phyloP scores from a whole-genome alignment of 768 basidiomycete genomes.

The Boletellus emodensis region DNA sequence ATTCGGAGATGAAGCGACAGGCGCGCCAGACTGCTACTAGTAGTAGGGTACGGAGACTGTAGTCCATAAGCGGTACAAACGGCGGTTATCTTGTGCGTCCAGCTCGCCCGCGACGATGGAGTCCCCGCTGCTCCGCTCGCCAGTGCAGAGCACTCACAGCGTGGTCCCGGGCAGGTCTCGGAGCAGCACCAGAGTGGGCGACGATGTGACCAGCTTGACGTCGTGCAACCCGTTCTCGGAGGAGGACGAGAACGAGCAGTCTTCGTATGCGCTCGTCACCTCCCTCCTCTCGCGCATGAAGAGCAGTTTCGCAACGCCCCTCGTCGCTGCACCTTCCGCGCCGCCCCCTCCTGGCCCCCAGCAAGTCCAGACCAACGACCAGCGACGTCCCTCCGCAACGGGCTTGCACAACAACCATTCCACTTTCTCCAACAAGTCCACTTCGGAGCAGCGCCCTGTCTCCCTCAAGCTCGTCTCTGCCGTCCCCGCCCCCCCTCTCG shows the following conservation, averaged over 20 bases:
- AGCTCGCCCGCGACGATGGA: constrained; percentile 28
- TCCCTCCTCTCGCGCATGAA: constrained; percentile 79
- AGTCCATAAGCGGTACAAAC: constrained; percentile 12
- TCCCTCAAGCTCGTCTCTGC: constrained; percentile 50
- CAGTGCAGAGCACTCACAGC: constrained; percentile 31
- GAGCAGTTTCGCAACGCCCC: constrained; percentile 67
- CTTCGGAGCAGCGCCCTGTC: constrained; percentile 52
- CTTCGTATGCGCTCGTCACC: constrained; percentile 79
- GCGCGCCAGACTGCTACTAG: constrained; percentile 36
- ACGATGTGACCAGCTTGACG: constrained; percentile 72
- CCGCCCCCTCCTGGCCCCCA: constrained; percentile 33
- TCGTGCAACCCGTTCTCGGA: constrained; percentile 92
- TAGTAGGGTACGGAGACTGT: constrained; percentile 22
- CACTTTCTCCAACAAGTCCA: constrained; percentile 44
- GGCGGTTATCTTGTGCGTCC: constrained; percentile 4
- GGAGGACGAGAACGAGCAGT: constrained; percentile 87
- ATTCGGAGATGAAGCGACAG: constrained; percentile 59
- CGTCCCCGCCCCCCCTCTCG: constrained; percentile 72
- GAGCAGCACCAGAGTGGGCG: constrained; percentile 51
- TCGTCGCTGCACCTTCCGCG: constrained; percentile 47
- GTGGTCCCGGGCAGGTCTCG: constrained; percentile 54
- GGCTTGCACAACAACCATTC: constrained; percentile 43
- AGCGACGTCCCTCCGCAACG: constrained; percentile 56
- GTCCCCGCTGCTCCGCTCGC: constrained; percentile 27
- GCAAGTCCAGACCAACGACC: constrained; percentile 38